phyloP scores from a whole-genome alignment of 2,329 filamentous ascomycete genomes.

The Colletotrichum orchidophilum region DNA sequence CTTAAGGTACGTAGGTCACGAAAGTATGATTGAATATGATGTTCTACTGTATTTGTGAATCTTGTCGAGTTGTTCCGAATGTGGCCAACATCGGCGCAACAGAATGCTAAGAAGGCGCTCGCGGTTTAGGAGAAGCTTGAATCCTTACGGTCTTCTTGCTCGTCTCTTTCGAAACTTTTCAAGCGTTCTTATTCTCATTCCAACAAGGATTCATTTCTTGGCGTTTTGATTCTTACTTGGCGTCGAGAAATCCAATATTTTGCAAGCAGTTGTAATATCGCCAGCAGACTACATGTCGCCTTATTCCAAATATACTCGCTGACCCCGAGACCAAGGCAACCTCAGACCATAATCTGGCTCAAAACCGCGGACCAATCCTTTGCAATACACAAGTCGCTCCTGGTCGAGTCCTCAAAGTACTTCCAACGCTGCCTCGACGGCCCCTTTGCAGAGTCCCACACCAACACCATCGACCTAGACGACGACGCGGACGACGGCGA shows the following conservation, averaged over 20 bases:
- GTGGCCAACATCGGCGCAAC: background rate
- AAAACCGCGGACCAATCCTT: conserved; percentile 20
- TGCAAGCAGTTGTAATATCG: background rate
- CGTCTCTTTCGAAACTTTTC: background rate
- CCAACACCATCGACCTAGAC: conserved; percentile 28
- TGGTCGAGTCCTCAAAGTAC: conserved; percentile 29
- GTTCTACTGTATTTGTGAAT: background rate
- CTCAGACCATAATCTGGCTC: conserved; percentile 30
- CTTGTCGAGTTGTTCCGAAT: background rate
- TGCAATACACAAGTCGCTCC: conserved; percentile 27
- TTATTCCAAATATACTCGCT: background rate
- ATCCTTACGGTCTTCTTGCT: too few species aligned
- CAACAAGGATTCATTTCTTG: too few species aligned
- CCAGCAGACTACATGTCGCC: background rate
- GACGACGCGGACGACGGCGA: background rate
- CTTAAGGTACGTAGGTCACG: background rate
- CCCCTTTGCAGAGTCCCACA: conserved; percentile 16
- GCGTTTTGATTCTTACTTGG: background rate
- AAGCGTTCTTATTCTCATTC: background rate
- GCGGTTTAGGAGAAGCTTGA: background rate
- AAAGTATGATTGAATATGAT: background rate
- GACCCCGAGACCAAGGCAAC: conserved; percentile 17
- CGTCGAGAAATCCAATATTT: background rate
- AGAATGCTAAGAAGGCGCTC: background rate
- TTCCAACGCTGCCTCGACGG: conserved; percentile 30